These are phyloP conservation scores for Naematelia encephala DNA, from an alignment of 768 basidiomycete genomes.

Conservation along the genomic window DNA sequence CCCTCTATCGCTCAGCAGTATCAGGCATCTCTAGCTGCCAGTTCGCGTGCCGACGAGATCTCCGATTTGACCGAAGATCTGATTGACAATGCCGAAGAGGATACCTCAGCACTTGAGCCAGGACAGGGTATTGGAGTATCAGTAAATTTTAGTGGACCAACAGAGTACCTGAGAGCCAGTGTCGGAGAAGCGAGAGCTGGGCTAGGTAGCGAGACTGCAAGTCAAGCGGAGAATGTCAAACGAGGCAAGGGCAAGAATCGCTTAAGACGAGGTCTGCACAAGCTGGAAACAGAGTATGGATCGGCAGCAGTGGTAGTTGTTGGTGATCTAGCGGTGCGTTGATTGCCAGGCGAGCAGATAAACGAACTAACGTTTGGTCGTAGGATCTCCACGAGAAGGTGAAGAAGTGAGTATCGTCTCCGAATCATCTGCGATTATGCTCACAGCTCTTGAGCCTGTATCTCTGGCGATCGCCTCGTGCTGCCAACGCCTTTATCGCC, in stretches of 20 bases:
- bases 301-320: slow-evolving; percentile 20
- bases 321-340: slow-evolving; percentile 21
- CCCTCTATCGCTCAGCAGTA: slow-evolving; percentile 6
- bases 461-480: slow-evolving; percentile 14
- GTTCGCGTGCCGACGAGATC: neutral
- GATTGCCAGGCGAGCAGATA: neutral
- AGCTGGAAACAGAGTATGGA: slow-evolving; percentile 17
- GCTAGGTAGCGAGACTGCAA: neutral
- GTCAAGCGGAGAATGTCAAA: neutral
- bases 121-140: neutral
- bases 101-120: neutral
- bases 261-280: slow-evolving; percentile 12
- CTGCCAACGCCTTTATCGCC: slow-evolving; percentile 12
- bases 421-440: neutral
- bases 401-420: slow-evolving; percentile 18
- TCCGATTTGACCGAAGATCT: slow-evolving; percentile 12
- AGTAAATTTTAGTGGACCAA: neutral
- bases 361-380: neutral
- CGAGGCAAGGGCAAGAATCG: slow-evolving; percentile 8
- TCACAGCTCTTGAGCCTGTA: slow-evolving; percentile 13
- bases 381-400: slow-evolving; percentile 28
- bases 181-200: neutral
- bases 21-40: neutral
- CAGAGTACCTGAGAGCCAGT: neutral
- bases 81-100: neutral